Conservation (phyloP, 2,329 filamentous ascomycete species). For the Phyllosticta citribraziliensis region DNA sequence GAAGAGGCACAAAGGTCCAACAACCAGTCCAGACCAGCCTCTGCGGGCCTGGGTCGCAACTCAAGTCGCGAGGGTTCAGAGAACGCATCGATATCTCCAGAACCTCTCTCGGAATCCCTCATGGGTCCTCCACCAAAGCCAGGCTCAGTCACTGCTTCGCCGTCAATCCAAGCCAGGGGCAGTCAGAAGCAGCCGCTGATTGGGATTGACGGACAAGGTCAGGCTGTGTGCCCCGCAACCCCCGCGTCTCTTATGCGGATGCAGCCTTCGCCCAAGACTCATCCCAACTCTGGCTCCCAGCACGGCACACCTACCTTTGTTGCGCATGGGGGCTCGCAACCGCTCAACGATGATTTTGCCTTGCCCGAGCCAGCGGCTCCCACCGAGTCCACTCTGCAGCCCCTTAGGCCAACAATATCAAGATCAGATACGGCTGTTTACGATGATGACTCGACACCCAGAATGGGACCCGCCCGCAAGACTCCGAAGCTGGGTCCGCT, state of each 20-base stretch:
- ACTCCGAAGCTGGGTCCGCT: slow-evolving; percentile 55
- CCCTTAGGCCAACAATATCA: slow-evolving; percentile 37
- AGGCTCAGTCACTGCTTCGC: slow-evolving; percentile 55
- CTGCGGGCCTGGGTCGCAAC: slow-evolving; percentile 12
- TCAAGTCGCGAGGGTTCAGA: slow-evolving; percentile 32
- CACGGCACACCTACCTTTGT: slow-evolving; percentile 16
- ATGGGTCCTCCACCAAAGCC: slow-evolving; percentile 55
- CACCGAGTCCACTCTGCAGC: slow-evolving; percentile 18
- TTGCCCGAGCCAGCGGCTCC: slow-evolving; percentile 62
- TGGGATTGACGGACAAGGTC: not conserved
- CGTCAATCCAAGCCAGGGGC: slow-evolving; percentile 47
- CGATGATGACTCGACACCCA: slow-evolving; percentile 45
- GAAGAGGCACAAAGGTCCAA: slow-evolving; percentile 25
- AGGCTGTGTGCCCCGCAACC: slow-evolving; percentile 46
- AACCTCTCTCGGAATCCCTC: slow-evolving; percentile 35
- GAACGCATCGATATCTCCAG: slow-evolving; percentile 41
- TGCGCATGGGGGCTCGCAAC: slow-evolving; percentile 16
- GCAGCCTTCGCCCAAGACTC: slow-evolving; percentile 24
- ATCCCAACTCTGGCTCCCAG: not conserved
- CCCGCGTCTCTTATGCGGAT: slow-evolving; percentile 73
- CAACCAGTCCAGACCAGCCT: slow-evolving; percentile 12
- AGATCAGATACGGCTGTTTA: slow-evolving; percentile 42
- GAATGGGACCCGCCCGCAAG: slow-evolving; percentile 49
- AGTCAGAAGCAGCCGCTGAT: slow-evolving; percentile 26
- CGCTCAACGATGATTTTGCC: slow-evolving; percentile 50